Base-by-base conservation (phyloP, 2,329 filamentous ascomycete species). In the Akanthomyces muscarius region DNA sequence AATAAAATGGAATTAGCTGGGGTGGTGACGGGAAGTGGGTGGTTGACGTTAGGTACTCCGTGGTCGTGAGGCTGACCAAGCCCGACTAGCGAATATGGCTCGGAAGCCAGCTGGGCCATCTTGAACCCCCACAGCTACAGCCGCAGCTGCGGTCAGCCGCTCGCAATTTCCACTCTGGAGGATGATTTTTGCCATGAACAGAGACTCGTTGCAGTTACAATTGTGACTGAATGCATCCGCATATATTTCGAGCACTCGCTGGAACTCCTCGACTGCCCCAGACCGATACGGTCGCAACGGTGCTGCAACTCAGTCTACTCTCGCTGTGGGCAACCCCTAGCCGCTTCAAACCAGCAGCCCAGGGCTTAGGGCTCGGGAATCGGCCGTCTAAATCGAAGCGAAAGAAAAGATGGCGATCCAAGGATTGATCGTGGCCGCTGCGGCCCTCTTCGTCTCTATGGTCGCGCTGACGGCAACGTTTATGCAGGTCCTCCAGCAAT, bases 401-500 rank as follows among this genome's bases (percentile, higher is more conserved):
- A 56, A 21, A 33, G n/a, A n/a, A n/a, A n/a, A n/a, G n/a, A n/a
- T n/a, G n/a, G n/a, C 36, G 30, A 44, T 25, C n/a, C 1, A 30
- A 30, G 76, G 77, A 63, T 71, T 77, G 36, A 66, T 72, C 13
- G 72, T 82, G 50, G 78, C 79, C 65, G 66, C 74, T 28, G 77
- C 77, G 25, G 81, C 81, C 48, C 73, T 83, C 36, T 69, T 80
- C 41, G 71, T 83, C 45, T 82, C 81, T 6, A 68, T 82, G 8
- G 71, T 83, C 7, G 81, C 81, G 18, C 69, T 83, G 3, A 55
- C 74, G 10, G 78, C 78, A 0, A 79, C 80, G 0, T 68, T 77
- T 11, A 73, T 81, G 65, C 81, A 83, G 66, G 78, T 82, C 10
- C 68, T 80, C 33, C 81, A 83, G 65, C 81, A 83, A 64, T 83